Conservation (phyloP, 257 asterid species). For the Cynanchum wilfordii region DNA sequence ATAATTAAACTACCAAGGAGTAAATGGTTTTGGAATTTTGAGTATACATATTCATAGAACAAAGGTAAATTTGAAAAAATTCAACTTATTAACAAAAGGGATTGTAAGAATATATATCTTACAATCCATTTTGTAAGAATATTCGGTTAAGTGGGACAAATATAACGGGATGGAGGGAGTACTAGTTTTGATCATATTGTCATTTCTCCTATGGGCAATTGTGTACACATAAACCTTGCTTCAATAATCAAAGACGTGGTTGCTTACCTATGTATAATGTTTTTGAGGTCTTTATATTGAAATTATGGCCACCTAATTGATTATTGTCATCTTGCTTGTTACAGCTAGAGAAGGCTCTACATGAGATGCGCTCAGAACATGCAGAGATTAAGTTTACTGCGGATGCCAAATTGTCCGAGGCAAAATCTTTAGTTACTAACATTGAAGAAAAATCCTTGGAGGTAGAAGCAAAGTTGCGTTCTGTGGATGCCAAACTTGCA, state of each 20-base stretch:
- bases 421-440: constrained; percentile 68
- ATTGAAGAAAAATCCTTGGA: constrained; percentile 82
- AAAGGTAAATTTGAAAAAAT: no score
- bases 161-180: no score
- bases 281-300: not conserved
- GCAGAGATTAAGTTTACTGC: constrained; percentile 89
- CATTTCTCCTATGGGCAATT: not conserved
- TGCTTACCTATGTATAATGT: not conserved
- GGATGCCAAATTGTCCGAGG: constrained; percentile 65
- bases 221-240: not conserved
- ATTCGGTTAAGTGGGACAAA: no score
- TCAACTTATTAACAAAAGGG: no score
- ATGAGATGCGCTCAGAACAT: constrained; percentile 75
- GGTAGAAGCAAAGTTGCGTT: constrained; percentile 76
- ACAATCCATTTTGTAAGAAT: no score
- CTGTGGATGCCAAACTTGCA: constrained; percentile 89
- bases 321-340: constrained; percentile 26
- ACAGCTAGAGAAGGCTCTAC: constrained; percentile 90
- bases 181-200: not conserved
- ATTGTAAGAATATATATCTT: no score
- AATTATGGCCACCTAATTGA: constrained; percentile 2
- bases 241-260: not conserved
- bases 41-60: no score
- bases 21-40: no score
- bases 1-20: no score